Base-by-base conservation (phyloP, 257 asterid species). In the Gentiana straminea region DNA sequence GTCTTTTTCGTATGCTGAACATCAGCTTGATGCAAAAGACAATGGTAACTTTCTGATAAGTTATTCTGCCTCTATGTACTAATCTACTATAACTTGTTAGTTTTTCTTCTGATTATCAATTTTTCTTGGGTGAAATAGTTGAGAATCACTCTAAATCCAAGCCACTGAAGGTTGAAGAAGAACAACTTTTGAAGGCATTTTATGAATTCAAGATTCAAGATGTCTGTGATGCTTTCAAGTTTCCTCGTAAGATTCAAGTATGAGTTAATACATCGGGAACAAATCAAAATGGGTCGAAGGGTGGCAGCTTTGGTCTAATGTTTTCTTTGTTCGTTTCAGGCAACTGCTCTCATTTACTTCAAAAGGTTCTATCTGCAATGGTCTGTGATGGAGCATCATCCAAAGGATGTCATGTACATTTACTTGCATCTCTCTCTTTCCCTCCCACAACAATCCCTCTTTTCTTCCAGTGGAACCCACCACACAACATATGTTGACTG, bases 301-400 rank as follows among this genome's bases (percentile, higher is more conserved):
- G 5, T 33, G 46, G 35, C 51, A 48, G 43, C 54, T 70, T 58
- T 54, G 47, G 36, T 66, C 13, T 35, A 51, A 62, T 50, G 70
- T 61, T 50, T 35, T 60, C 50, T 32, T 67, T 57, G 49, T 59
- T 54, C 57, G 59, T 60, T 77, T 80, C 94, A 91, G 96, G 96
- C 95, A 51, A 87, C 96, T 9, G 90, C 98, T 53, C 96, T 91
- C 68, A 81, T 87, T 74, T 91, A 87, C 70, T 91, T 87, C 70
- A 87, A 91, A 76, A 81, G 98, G 73, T 91, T 91, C 73, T 87
- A 87, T 79, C 79, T 91, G 77, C 92, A 81, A 67, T 91, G 96
- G 96, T 91, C 95, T 24, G 98, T 91, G 61, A 86, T 91, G 96
- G 96, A 91, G 70, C 98, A 91, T 81, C 96, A 91, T 55, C 98